phyloP scores from a whole-genome alignment of 2,329 filamentous ascomycete genomes.

The Fusarium palustre region DNA sequence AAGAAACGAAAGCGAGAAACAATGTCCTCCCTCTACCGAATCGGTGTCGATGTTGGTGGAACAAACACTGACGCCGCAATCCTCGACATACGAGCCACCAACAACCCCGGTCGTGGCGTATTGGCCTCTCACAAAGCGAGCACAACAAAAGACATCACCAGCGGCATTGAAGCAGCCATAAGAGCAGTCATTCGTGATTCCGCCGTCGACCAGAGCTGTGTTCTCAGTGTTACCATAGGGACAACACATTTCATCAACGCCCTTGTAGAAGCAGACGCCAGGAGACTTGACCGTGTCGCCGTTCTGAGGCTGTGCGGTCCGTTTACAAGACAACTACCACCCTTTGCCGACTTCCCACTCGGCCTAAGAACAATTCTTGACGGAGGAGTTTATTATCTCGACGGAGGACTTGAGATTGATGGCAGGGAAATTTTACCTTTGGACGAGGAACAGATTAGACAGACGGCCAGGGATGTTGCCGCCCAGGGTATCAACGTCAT shows the following conservation, averaged over 20 bases:
- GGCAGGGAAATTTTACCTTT: constrained; percentile 58
- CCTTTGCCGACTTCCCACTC: constrained; percentile 60
- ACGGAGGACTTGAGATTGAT: constrained; percentile 62
- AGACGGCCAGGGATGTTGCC: constrained; percentile 50
- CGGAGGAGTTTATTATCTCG: constrained; percentile 56
- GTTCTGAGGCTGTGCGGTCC: constrained; percentile 60
- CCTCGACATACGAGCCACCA: constrained; percentile 55
- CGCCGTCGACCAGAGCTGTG: constrained; percentile 51
- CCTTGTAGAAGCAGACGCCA: constrained; percentile 59
- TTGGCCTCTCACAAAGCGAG: constrained; percentile 61
- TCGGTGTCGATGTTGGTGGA: constrained; percentile 58
- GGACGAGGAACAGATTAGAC: constrained; percentile 53
- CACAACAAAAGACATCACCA: constrained; percentile 63
- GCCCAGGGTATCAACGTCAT: constrained; percentile 53
- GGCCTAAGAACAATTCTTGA: constrained; percentile 56
- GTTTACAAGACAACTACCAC: constrained; percentile 58
- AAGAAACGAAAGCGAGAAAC: background rate
- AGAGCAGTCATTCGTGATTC: constrained; percentile 56
- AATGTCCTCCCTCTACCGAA: constrained; percentile 57
- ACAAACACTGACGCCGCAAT: constrained; percentile 60
- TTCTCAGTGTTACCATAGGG: constrained; percentile 63
- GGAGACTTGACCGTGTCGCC: constrained; percentile 58
- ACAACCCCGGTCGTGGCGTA: constrained; percentile 55
- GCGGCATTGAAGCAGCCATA: constrained; percentile 61
- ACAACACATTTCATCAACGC: constrained; percentile 65